phyloP scores from a whole-genome alignment of 257 asterid genomes.

The Lycium ferocissimum region DNA sequence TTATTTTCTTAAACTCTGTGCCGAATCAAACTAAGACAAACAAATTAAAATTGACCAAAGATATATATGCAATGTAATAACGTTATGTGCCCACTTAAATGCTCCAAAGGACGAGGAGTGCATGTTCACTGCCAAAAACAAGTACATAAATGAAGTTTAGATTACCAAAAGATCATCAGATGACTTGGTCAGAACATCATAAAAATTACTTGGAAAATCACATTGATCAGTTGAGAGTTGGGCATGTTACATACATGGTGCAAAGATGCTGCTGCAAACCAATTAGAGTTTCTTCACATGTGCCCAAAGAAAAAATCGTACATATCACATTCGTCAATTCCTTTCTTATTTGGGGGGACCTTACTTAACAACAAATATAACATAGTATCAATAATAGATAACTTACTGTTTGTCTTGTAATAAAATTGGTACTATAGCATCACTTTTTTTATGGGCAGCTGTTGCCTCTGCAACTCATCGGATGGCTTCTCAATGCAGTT shows the following conservation, averaged over 20 bases:
- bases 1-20: no score
- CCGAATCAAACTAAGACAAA: no score
- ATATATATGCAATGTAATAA: not conserved
- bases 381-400: not conserved
- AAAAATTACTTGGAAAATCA: not conserved
- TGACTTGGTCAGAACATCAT: not conserved
- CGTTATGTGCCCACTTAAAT: not conserved
- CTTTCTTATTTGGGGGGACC: not conserved
- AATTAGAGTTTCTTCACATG: constrained; percentile 30
- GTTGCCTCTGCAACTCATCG: constrained; percentile 13
- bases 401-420: not conserved
- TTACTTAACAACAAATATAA: not conserved
- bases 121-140: not conserved
- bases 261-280: constrained; percentile 22
- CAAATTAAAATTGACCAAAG: no score
- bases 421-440: not conserved
- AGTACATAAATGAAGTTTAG: not conserved
- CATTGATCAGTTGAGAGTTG: not conserved
- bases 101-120: constrained; percentile 4
- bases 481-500: not conserved
- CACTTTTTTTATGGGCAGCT: constrained; percentile 20
- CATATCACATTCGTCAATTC: constrained; percentile 11
- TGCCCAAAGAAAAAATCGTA: constrained; percentile 16
- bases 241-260: not conserved
- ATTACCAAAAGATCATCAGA: not conserved